Conservation (phyloP, 768 basidiomycete genomes). For the Phlebiopsis flavidoalba region DNA sequence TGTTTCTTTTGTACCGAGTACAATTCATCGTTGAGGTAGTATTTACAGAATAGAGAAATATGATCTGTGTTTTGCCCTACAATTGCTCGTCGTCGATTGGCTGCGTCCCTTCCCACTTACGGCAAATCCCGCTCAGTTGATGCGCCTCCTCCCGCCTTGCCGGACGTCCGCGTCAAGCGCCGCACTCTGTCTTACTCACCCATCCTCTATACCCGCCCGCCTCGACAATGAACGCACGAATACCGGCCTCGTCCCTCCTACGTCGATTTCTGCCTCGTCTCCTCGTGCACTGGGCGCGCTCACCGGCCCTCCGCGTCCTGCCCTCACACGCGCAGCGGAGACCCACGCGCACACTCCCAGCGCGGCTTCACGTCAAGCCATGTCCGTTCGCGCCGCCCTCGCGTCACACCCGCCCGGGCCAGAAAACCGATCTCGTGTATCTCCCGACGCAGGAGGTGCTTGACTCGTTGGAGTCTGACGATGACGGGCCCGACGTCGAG, state of each 20-base stretch:
- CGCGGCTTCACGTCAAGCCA: neutral
- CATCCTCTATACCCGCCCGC: neutral
- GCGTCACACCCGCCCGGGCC: constrained; percentile 36
- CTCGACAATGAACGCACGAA: neutral
- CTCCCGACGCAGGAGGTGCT: constrained; percentile 42
- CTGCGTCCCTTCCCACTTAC: neutral
- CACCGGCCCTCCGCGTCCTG: neutral
- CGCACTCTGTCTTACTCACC: neutral
- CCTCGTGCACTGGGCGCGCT: neutral
- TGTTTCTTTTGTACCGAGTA: no score
- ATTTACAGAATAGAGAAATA: no score
- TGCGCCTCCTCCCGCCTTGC: neutral
- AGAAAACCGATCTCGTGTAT: constrained; percentile 34
- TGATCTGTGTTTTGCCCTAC: no score
- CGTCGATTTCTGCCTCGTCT: neutral
- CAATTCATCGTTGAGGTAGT: no score
- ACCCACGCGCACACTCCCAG: neutral
- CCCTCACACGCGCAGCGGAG: neutral
- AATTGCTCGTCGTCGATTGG: no score
- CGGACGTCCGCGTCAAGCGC: neutral
- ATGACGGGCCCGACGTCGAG: constrained; percentile 63
- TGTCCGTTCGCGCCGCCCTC: neutral
- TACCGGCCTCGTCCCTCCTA: neutral
- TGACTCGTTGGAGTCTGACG: constrained; percentile 36
- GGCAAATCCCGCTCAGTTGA: neutral